phyloP scores from a whole-genome alignment of 306 rosid species.

The Vachellia pachyceras region DNA sequence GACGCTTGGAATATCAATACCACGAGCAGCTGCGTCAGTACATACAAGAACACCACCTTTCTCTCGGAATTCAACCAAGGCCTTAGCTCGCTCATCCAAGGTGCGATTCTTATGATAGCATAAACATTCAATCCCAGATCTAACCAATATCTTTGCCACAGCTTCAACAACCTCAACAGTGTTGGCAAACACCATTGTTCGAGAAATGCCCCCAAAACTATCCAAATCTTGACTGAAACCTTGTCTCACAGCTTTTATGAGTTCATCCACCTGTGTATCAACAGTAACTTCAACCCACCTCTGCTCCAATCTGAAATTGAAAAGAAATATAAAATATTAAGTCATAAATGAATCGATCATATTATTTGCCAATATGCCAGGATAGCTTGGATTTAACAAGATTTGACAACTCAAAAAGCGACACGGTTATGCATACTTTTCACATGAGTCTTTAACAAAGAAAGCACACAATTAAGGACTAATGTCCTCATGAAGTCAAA shows the following conservation, averaged over 20 bases:
- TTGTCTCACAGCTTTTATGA: conserved; percentile 73
- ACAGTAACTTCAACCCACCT: conserved; percentile 84
- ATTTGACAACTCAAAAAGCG: conserved; percentile 23
- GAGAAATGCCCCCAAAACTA: conserved; percentile 48
- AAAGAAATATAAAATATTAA: conserved; percentile 30
- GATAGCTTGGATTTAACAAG: conserved; percentile 16
- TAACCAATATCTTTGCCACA: conserved; percentile 67
- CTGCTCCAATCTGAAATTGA: conserved; percentile 76
- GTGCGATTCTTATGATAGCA: conserved; percentile 83
- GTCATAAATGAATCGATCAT: conserved; percentile 13
- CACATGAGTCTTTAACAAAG: conserved; percentile 3
- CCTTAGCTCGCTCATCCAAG: conserved; percentile 84
- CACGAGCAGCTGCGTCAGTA: conserved; percentile 97
- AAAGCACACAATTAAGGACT: neutral
- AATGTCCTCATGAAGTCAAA: conserved; percentile 2
- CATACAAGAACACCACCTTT: conserved; percentile 95
- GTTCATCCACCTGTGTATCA: conserved; percentile 85
- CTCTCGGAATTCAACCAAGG: conserved; percentile 70
- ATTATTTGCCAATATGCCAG: conserved; percentile 17
- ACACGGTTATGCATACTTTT: neutral
- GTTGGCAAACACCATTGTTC: conserved; percentile 92
- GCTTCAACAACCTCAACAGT: conserved; percentile 96
- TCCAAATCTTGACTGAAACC: conserved; percentile 55
- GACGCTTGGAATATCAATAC: conserved; percentile 89
- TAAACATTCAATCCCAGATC: conserved; percentile 70